Evolutionary conservation across 352 stramenopile genomes (phyloP).

Genomic region (Hyaloperonospora arabidopsidis): DNA sequence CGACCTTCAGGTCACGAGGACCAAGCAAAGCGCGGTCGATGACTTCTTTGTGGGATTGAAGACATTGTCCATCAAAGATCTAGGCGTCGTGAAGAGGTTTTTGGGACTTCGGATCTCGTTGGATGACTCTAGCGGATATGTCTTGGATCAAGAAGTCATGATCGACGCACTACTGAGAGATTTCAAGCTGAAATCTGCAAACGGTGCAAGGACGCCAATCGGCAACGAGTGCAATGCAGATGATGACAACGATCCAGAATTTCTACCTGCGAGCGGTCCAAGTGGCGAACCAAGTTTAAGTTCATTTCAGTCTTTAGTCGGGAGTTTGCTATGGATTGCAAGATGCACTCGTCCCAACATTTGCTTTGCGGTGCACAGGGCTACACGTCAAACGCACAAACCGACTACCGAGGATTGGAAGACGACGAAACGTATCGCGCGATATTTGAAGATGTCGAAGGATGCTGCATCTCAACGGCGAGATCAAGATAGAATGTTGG

Average conservation of each 20-base stretch:
- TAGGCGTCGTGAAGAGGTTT: too few relatives aligned
- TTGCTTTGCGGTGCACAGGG: not conserved
- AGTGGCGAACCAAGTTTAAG: not conserved
- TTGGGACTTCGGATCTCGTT: too few relatives aligned
- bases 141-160: too few relatives aligned
- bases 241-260: too few relatives aligned
- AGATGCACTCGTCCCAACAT: not conserved
- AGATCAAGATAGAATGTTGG: not conserved
- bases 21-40: not conserved
- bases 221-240: too few relatives aligned
- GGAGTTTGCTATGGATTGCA: not conserved
- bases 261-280: too few relatives aligned
- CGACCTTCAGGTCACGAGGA: not conserved
- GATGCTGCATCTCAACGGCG: not conserved
- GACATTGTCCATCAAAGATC: too few relatives aligned
- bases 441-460: not conserved
- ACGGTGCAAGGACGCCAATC: too few relatives aligned
- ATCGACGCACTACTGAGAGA: too few relatives aligned
- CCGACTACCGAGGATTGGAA: not conserved
- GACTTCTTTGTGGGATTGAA: not conserved
- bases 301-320: not conserved
- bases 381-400: not conserved
- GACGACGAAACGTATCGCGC: not conserved
- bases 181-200: too few relatives aligned
- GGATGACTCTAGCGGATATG: too few relatives aligned